Conservation (phyloP, 768 basidiomycete genomes). For the Lactarius hatsudake region DNA sequence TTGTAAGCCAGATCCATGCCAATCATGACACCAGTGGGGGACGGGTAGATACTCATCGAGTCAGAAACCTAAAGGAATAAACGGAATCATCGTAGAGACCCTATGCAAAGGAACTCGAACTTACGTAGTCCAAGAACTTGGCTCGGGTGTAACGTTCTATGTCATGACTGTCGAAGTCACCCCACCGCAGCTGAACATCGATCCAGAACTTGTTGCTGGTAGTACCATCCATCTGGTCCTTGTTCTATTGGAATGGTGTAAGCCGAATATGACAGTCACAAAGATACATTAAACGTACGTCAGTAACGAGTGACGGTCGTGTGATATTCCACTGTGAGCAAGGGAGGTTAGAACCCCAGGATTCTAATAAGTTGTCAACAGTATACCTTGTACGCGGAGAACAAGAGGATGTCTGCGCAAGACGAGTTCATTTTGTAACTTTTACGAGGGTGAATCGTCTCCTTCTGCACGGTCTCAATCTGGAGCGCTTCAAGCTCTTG, state of each 20-base stretch:
- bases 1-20: conserved; percentile 99
- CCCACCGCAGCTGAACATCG: conserved; percentile 93
- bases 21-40: conserved; percentile 97
- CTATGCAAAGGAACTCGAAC: conserved; percentile 30
- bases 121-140: conserved; percentile 96
- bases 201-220: conserved; percentile 99
- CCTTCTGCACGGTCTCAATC: conserved; percentile 99
- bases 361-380: neutral
- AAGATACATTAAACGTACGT: conserved; percentile 49
- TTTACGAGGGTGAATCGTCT: conserved; percentile 98
- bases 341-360: conserved; percentile 1
- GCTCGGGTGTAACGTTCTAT: conserved; percentile 98
- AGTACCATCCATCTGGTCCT: conserved; percentile 96
- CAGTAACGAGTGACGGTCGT: conserved; percentile 91
- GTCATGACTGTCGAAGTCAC: conserved; percentile 98
- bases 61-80: conserved; percentile 66
- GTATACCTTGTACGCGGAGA: conserved; percentile 84
- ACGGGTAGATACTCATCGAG: conserved; percentile 99
- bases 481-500: conserved; percentile 97
- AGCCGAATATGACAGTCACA: conserved; percentile 5
- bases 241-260: conserved; percentile 50
- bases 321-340: conserved; percentile 88
- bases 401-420: conserved; percentile 96
- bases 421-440: conserved; percentile 99
- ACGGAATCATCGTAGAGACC: neutral